Evolutionary conservation across 1,284 basidiomycete genomes (phyloP), one percentile per base, ranked within the genome.

Genomic region (Naganishia sp.): DNA sequence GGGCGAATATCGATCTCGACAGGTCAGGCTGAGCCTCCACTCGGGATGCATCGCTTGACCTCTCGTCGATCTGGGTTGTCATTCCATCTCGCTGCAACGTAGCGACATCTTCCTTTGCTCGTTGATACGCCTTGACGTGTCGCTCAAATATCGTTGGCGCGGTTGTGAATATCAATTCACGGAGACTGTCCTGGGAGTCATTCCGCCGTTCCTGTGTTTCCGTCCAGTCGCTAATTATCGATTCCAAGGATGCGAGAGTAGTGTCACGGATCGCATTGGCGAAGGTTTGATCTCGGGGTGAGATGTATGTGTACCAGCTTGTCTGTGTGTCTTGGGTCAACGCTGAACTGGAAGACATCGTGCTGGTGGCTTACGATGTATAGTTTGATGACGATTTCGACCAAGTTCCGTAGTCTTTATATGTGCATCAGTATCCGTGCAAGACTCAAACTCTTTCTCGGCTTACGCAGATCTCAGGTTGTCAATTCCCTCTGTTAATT

Each of bases 281-380:
- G 54, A 76, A 69, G 11, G 71, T 56, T 13, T 70, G 68, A 54
- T 78, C 75, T 31, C 73, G 69, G n/a, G 74, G 74, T 9, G 74
- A 72, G 55, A 79, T 68, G 16, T 69, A 68, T 21, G 67, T 57
- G 66, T 78, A 79, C 78, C 78, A 79, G 39, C 49, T 57, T 44
- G 36, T 68, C 67, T 68, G 45, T 21, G 25, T 33, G 3, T 10
- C 23, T 7, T 13, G 21, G 6, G 18, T 53, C 18, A 10, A 11
- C 10, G 6, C 3, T 39, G 53, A 5, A 18, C 18, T 15, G 53
- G 25, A 54, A 11, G 2, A 16, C 5, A 18, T 6, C 5, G 2
- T 3, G 11, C 33, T 21, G 18, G 50, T 15, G 13, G 9, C 49
- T 44, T 25, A 54, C 61, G 50, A 63, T 55, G 33, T 63, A 63